Evolutionary conservation across 805 yeast species (phyloP).

Genomic region (Ascoidea tarda): DNA sequence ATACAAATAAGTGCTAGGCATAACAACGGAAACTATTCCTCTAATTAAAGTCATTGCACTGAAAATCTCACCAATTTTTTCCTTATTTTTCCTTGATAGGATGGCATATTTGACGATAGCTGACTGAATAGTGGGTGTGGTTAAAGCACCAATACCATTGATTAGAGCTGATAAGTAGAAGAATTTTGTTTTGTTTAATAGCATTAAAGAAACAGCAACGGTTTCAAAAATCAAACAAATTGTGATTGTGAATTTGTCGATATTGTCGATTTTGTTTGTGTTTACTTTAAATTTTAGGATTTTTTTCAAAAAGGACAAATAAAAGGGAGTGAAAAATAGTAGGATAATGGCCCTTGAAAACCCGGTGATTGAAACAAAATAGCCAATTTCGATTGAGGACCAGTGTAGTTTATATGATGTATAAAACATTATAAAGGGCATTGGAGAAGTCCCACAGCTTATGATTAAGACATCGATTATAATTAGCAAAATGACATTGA

Average conservation of each 20-base stretch:
- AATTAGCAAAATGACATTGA: constrained; percentile 34
- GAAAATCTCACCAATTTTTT: constrained; percentile 43
- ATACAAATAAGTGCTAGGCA: background rate
- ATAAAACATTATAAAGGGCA: constrained; percentile 32
- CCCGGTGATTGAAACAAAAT: constrained; percentile 37
- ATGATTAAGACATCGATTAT: constrained; percentile 29
- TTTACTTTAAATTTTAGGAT: constrained; percentile 18
- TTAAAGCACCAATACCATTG: constrained; percentile 32
- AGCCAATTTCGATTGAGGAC: constrained; percentile 40
- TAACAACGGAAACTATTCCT: constrained; percentile 29
- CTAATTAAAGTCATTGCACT: constrained; percentile 54
- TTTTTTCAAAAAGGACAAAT: constrained; percentile 22
- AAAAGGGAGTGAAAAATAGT: constrained; percentile 36
- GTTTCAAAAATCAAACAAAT: constrained; percentile 22
- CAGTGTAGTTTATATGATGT: constrained; percentile 40
- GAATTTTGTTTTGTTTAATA: constrained; percentile 16
- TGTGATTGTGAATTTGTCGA: constrained; percentile 28
- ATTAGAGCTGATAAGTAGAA: constrained; percentile 23
- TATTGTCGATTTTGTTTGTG: constrained; percentile 32
- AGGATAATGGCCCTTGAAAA: constrained; percentile 33
- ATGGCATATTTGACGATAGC: constrained; percentile 47
- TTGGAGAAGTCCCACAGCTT: constrained; percentile 25
- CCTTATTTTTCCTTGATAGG: constrained; percentile 14
- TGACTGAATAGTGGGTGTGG: constrained; percentile 45
- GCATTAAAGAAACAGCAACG: constrained; percentile 20